Base-by-base conservation (phyloP, 306 rosid genomes). In the Castanopsis chinensis region DNA sequence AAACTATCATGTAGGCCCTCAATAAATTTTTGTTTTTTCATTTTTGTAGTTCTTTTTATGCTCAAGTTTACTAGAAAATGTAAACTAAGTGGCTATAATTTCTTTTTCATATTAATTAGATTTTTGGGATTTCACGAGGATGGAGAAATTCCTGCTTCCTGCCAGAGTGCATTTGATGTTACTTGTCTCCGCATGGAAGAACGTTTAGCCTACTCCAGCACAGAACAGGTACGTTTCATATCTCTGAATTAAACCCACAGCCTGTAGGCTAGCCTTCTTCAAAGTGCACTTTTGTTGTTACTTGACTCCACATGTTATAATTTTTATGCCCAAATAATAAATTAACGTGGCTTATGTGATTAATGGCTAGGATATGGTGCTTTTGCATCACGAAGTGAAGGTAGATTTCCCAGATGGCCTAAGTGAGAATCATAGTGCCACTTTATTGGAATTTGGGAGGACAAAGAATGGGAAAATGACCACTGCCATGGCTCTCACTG, bases 401-500 rank as follows among this genome's bases (percentile, higher is more conserved):
- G 71, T 90, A 78, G 98, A 88, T 69, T 90, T 85, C 75, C 93
- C 97, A 3, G 93, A 87, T 45, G 74, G 76, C 73, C 84, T 25
- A 5, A 84, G 73, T 41, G 93, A 93, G 86, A 91, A 85, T 20
- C 98, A 86, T n/a, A 87, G 82, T 59, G 97, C 96, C 55, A 93
- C 98, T 51, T 87, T 95, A 82, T 87, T 95, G 80, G 97, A 95
- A 88, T 95, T 87, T 79, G 99, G 99, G 69, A 89, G 68, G 79
- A 85, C 79, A 18, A 3, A 13, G 54, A 80, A 88, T 67, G 98
- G 97, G 77, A 90, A 89, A 72, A 83, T 83, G 81, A 88, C 88
- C 5, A 87, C 86, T 51, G 97, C 99, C 71, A 95, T 95, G 99
- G 97, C 99, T 69, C 93, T 87, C 78, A 95, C 98, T 43, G 99